Conservation (phyloP, 2,329 filamentous ascomycete species). For the Neonectria sp. region DNA sequence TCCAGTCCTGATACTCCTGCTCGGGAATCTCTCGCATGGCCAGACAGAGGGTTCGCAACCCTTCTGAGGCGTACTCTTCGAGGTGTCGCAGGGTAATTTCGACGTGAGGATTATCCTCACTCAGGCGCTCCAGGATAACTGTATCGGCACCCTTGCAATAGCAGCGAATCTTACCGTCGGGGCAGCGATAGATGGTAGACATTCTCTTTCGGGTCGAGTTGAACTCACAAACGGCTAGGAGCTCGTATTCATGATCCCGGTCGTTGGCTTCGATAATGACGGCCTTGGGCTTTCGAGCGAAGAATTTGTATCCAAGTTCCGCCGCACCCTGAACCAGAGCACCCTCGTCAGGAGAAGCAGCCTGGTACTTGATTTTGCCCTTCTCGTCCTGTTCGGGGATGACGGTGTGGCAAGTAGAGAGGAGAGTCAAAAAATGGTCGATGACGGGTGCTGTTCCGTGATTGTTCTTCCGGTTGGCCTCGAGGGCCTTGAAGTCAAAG, state of each 20-base stretch:
- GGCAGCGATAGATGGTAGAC: constrained; percentile 97
- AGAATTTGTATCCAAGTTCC: constrained; percentile 88
- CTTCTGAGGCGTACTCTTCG: constrained; percentile 98
- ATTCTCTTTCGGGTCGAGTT: constrained; percentile 95
- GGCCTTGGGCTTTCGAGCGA: constrained; percentile 88
- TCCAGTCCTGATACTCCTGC: constrained; percentile 90
- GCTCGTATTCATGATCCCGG: constrained; percentile 84
- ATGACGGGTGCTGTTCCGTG: constrained; percentile 68
- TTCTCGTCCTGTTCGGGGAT: constrained; percentile 91
- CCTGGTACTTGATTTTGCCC: constrained; percentile 95
- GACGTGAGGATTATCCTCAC: constrained; percentile 86
- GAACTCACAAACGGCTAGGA: constrained; percentile 98
- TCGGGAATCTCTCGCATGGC: constrained; percentile 95
- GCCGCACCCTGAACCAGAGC: constrained; percentile 95
- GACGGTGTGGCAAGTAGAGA: constrained; percentile 95
- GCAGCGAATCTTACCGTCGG: constrained; percentile 92
- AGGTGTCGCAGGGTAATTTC: constrained; percentile 93
- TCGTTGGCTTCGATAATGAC: constrained; percentile 88
- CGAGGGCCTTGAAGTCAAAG: constrained; percentile 85
- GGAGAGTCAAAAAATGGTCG: constrained; percentile 87
- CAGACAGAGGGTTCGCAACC: constrained; percentile 92
- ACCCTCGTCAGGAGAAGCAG: constrained; percentile 96
- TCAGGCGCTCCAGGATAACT: constrained; percentile 93
- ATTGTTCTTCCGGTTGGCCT: constrained; percentile 74
- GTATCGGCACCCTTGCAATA: constrained; percentile 99